Base-by-base conservation (phyloP, 805 yeast species). In the Brettanomyces anomalus region DNA sequence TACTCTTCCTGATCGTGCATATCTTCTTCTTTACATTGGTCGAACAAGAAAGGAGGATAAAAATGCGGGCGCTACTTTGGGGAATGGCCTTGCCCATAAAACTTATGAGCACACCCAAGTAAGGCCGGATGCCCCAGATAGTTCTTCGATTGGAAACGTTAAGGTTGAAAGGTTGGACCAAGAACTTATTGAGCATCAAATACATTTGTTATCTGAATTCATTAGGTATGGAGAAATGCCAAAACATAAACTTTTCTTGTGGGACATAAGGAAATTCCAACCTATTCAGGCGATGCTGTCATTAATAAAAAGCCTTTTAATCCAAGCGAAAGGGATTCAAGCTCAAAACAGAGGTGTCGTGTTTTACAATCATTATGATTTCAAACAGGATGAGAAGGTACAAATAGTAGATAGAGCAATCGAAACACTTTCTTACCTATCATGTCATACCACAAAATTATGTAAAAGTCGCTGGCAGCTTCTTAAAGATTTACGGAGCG, bases 381-480 rank as follows among this genome's bases (percentile, higher is more conserved):
- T 43, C 16, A 33, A 38, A 30, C n/a, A 41, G 44, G 46, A 44
- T 36, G 31, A 18, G 14, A 49, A 50, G 37, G 55, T 53, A 2
- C 34, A 30, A n/a, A 41, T 44, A 7, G 45, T 58, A 13, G 41
- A 44, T 2, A 37, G 43, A 3, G 45, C 56, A 11, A 39, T 56
- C 6, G 31, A 43, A 5, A 50, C 49, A 14, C 41, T 59, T 13
- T 42, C 46, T 2, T 57, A 57, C 40, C 39, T 59, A 26, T 51
- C 61, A 1, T 43, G 50, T 13, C 58, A 58, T 41, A 53, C 61
- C 8, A 53, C 62, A 1, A 40, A 37, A 14, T 42, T 58, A 4
- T 59, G 62, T 32, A 43, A 48, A 20, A 55, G 57, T 31, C 39
- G 64, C 6, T 59, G 64, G 62, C 37, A 46, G 13, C 42, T 54